phyloP scores from a whole-genome alignment of 202 grass and related monocot species.

The Miscanthus sacchariflorus region DNA sequence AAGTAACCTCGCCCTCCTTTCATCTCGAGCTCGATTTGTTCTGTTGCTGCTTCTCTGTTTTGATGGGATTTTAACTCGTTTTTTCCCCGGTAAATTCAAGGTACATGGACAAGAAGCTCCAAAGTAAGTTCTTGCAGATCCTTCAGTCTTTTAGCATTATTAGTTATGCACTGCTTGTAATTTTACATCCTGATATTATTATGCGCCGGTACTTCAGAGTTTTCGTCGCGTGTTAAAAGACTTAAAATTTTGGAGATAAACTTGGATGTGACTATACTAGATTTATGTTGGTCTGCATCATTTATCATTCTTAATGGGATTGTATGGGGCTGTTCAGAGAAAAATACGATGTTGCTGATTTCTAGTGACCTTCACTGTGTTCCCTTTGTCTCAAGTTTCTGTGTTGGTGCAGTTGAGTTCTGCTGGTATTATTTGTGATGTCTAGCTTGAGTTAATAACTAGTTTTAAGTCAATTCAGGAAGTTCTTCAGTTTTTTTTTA shows the following conservation, averaged over 20 bases:
- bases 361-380: background rate
- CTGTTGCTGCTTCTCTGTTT: background rate
- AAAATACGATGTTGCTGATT: background rate
- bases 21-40: slow-evolving; percentile 16
- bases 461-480: no score
- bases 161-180: background rate
- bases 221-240: background rate
- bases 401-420: background rate
- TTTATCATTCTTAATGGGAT: background rate
- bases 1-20: slow-evolving; percentile 54
- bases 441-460: background rate
- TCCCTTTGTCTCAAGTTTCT: background rate
- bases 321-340: background rate
- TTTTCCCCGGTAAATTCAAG: slow-evolving; percentile 34
- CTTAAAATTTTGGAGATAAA: slow-evolving; percentile 7
- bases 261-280: background rate
- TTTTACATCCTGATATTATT: background rate
- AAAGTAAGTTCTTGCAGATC: slow-evolving; percentile 63
- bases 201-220: background rate
- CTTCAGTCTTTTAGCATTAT: background rate
- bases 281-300: background rate
- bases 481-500: background rate
- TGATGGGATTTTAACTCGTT: background rate
- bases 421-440: background rate
- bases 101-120: slow-evolving; percentile 99